Base-by-base conservation (phyloP, 176 grass and related monocot species). In the Eremochloa ophiuroides region DNA sequence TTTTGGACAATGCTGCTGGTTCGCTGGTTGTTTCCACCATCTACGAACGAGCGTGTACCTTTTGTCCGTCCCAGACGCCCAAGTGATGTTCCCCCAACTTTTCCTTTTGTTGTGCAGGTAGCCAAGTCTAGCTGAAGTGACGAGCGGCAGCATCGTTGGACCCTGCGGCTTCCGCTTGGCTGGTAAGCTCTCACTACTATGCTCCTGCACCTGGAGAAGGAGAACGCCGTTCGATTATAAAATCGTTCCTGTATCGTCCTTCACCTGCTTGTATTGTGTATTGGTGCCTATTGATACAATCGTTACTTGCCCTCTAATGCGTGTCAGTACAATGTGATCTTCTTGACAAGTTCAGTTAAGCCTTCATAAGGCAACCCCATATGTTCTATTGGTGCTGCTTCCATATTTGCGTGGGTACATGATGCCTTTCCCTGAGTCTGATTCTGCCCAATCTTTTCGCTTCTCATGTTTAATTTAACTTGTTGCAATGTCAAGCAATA, bases 131-230 rank as follows among this genome's bases (percentile, higher is more conserved):
- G 61, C 17, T 9, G 23, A 58, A 62, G 56, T 18, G 66, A 12
- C 23, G 40, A 41, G n/a, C 29, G 20, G 15, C 18, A 38, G 27
- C 65, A 12, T 25, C 77, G 42, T 62, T 74, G 31, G 7, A 38
- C 33, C 23, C 22, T 0, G 14, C 12, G n/a, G 35, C 71, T 17
- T 74, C 27, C 38, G 38, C 10, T 47, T 30, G 17, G 10, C 86
- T 47, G 86, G 80, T 88, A 73, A 88, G 34, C 53, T 69, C 53
- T 69, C 27, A 40, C 27, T 31, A 20, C 15, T 10, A 2, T 62
- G 30, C 28, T 69, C 38, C 1, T 48, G 41, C 59, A 17, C n/a
- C n/a, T n/a, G n/a, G n/a, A n/a, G 16, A 48, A 37, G 28, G 48
- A 30, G 30, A 27, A 27, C 69, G 26, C 41, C 51, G 41, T 15